phyloP scores from a whole-genome alignment of 106 monocot genomes.

The Iris macrosiphon region DNA sequence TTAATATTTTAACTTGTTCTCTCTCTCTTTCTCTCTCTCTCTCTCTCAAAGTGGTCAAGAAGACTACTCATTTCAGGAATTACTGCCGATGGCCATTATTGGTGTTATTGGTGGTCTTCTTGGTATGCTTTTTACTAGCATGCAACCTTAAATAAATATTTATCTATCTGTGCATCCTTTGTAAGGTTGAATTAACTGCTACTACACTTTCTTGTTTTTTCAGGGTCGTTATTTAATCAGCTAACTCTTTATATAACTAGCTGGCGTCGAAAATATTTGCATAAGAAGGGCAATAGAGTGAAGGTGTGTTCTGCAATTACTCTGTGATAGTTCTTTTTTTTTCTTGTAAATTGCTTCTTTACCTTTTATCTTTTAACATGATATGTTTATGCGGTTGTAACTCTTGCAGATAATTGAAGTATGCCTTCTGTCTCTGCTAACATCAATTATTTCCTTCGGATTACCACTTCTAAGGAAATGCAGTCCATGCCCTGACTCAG shows the following conservation, averaged over 20 bases:
- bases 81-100: constrained; percentile 95
- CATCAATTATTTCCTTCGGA: constrained; percentile 87
- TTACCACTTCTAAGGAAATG: constrained; percentile 89
- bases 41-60: constrained; percentile 74
- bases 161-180: background rate
- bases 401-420: constrained; percentile 78
- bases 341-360: background rate
- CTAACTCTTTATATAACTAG: constrained; percentile 87
- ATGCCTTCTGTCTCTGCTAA: constrained; percentile 78
- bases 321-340: background rate
- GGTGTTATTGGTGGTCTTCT: constrained; percentile 95
- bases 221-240: constrained; percentile 98
- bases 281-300: constrained; percentile 82
- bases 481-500: constrained; percentile 78
- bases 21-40: no score
- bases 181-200: background rate
- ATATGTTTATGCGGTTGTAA: background rate
- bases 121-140: constrained; percentile 39
- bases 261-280: constrained; percentile 83
- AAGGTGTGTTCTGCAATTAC: constrained; percentile 44
- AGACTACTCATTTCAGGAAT: constrained; percentile 93
- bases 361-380: background rate
- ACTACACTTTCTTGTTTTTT: constrained; percentile 4
- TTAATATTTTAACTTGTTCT: no score
- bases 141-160: background rate